Conservation (phyloP, 257 asterid genomes). For the Solanum appendiculatum region DNA sequence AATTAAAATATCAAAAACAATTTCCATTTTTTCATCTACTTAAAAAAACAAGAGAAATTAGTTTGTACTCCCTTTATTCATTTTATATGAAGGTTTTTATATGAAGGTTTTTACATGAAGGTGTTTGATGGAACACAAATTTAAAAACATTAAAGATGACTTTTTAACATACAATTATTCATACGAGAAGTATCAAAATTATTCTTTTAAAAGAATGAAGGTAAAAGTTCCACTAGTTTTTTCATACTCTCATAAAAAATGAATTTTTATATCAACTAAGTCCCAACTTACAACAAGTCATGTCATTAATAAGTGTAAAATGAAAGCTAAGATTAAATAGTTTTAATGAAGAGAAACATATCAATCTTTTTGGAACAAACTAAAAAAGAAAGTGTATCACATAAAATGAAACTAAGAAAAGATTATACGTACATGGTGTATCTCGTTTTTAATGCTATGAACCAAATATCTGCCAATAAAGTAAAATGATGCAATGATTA, state of each 20-base stretch:
- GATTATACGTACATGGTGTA: not conserved
- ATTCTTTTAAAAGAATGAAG: not conserved
- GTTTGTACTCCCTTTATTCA: too few species aligned
- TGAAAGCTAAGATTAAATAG: not conserved
- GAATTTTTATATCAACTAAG: not conserved
- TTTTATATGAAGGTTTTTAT: too few species aligned
- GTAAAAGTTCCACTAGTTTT: not conserved
- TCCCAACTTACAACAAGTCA: not conserved
- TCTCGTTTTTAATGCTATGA: not conserved
- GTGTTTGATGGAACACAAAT: not conserved
- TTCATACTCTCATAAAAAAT: not conserved
- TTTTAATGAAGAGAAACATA: not conserved
- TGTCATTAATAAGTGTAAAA: not conserved
- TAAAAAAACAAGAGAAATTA: too few species aligned
- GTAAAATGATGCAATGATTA: not conserved
- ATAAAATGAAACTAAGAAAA: not conserved
- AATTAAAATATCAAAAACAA: too few species aligned
- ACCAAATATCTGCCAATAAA: not conserved
- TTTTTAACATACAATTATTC: not conserved
- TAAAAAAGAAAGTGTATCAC: not conserved
- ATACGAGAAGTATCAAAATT: not conserved
- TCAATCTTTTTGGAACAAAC: not conserved
- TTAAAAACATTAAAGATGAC: accelerated
- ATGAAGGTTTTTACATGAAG: too few species aligned
- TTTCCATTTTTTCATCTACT: too few species aligned